Base-by-base conservation (phyloP, 371 early-diverging fungal genomes). In the Apophysomyces ossiformis region DNA sequence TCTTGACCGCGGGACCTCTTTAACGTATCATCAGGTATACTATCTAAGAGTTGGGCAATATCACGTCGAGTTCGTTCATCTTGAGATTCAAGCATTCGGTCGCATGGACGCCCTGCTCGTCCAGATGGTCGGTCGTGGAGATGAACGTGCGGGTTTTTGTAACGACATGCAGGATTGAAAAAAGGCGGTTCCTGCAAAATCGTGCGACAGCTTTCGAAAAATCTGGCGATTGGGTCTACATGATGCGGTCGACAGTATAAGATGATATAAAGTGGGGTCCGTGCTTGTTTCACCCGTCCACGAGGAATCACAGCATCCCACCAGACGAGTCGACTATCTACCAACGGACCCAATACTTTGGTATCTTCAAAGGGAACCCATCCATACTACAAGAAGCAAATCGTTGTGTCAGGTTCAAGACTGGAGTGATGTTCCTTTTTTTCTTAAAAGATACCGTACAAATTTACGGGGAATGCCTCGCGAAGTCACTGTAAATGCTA, bases 331-430 rank as follows among this genome's bases (percentile, higher is more conserved):
- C 64, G 57, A 35, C 66, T 61, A 11, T 83, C 81, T 4, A 71
- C 71, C 11, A 83, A 60, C 1, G 83, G 83, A 0, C 83, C 83
- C n/a, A 83, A 61, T 15, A 80, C 60, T 38, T 68, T 69, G 8
- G 83, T 83, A 32, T 76, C 77, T 47, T 74, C 69, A 66, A 80
- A 83, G 8, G 81, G 80, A 1, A 80, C 69, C 83, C 83, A 83
- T 6, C 83, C 83, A 57, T 68, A 75, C 79, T 78, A 71, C 7
- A 64, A 5, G 26, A 32, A 38, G 8, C n/a, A 13, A 58, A 16
- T 44, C n/a, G 11, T 18, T n/a, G 5, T 12, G 21, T 12, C 60
- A 59, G 39, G 6, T 15, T 18, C 16, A 18, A 26, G 26, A 26
- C 3, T 13, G 35, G 26, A 57, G 38, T 18, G 21, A 32, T 26